Conservation (phyloP, 2,329 filamentous ascomycete genomes). For the Alternaria brassicae region DNA sequence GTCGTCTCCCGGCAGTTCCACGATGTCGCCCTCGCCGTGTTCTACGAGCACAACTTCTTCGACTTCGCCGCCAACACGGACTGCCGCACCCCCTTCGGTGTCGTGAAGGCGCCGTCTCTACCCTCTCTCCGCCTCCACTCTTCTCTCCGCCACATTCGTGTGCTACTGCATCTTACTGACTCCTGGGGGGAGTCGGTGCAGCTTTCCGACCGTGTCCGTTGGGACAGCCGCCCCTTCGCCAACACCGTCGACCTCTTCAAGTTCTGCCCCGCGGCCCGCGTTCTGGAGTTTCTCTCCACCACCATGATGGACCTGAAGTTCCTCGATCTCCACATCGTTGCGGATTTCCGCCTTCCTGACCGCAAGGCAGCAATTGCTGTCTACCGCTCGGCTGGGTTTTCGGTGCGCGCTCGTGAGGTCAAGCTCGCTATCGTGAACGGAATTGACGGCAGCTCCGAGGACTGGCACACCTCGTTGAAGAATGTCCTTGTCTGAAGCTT, state of each 20-base stretch:
- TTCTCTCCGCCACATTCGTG: conserved; percentile 7
- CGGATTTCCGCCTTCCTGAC: conserved; percentile 2
- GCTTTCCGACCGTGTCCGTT: neutral
- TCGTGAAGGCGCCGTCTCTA: neutral
- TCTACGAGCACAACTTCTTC: conserved; percentile 19
- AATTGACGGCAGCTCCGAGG: neutral
- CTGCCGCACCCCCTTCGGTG: neutral
- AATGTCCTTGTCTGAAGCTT: neutral
- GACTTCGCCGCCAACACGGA: neutral
- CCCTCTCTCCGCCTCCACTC: neutral
- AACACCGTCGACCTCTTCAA: conserved; percentile 11
- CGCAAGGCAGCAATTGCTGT: conserved; percentile 1
- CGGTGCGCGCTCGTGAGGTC: conserved; percentile 12
- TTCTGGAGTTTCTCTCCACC: conserved; percentile 15
- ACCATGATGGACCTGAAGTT: conserved; percentile 2
- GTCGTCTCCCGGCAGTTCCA: conserved; percentile 12
- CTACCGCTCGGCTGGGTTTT: conserved; percentile 10
- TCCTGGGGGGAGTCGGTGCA: neutral
- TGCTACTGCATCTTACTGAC: conserved; percentile 19
- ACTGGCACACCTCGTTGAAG: neutral
- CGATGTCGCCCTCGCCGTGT: conserved; percentile 11
- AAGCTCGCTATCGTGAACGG: conserved; percentile 1
- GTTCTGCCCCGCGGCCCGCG: conserved; percentile 18
- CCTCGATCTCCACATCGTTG: conserved; percentile 16
- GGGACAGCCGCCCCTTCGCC: neutral